Evolutionary conservation across 2,329 filamentous ascomycete species (phyloP), one percentile per base, ranked within the genome.

Genomic region (Arthrobotrys entomopaga): DNA sequence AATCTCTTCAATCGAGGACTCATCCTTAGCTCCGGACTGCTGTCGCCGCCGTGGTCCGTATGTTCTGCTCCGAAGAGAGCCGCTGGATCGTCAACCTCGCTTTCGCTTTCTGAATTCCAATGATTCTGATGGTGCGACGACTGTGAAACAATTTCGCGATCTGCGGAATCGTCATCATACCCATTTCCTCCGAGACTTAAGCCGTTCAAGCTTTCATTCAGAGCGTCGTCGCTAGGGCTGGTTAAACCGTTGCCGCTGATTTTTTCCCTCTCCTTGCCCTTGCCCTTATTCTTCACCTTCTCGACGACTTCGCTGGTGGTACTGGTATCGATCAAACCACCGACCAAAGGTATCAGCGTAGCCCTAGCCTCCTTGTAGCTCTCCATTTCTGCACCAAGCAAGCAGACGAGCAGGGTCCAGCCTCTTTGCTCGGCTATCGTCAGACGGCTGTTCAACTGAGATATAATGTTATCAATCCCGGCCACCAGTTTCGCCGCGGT

Each of bases 351-450:
- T 22, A 64, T 38, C 58, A 75, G 34, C 24, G 71, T 54, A 5
- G 50, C 58, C 49, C 58, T 67, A 3, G 71, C 88, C 78, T 89
- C 86, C 43, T 82, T 83, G 75, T 91, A 88, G 2, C 89, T 88
- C 71, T 90, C 88, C 1, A 91, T 79, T 80, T 92, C 91, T 0
- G 91, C 91, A 0, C 90, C 90, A 34, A 93, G 87, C 7, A 90
- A 90, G 60, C 88, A 91, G 2, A 93, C 88, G n/a, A 94, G 83
- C 11, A 93, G 82, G 66, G 90, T 93, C 90, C 91, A 94, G n/a
- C 85, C 85, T 66, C 86, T 86, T 0, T 84, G 82, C 74, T 90
- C 87, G 0, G 89, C 89, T 1, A 85, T 79, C 0, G 83, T 82
- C 34, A 88, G 78, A n/a, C 85, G 84, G n/a, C 64, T 69, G 58